Evolutionary conservation across 2,329 filamentous ascomycete species (phyloP), one percentile per base, ranked within the genome.

Genomic region (Plenodomus lindquistii): DNA sequence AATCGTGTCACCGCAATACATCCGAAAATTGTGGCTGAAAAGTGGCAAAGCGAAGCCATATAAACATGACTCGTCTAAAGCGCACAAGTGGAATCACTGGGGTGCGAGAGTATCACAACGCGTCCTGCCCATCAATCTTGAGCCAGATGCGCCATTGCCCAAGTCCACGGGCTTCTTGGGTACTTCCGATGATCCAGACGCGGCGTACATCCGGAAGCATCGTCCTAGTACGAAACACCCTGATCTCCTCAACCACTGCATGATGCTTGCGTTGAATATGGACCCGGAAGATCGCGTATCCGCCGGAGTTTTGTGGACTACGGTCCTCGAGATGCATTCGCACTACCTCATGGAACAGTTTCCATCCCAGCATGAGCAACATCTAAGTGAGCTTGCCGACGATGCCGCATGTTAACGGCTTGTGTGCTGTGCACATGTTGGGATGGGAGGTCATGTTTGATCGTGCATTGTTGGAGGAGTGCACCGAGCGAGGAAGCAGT

Each of bases 171-270:
- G 46, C 13, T 18, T 35, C 2, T 15, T 24, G 22, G 27, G 27
- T 31, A 11, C 11, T 31, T 24, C 22, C 22, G 22, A 19, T 16
- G 46, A 50, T 16, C 20, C 36, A 11, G 40, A 46, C 3, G 46
- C 29, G 15, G 13, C 21, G 2, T 29, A 29, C 10, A 3, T 31
- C 2, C 46, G 53, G 5, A 43, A 45, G 27, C 35, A 9, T 13
- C 46, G 55, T 15, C 54, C 54, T 4, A 56, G 51, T 6, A 55
- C 56, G 1, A 53, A 40, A 18, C 60, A 60, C 42, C 55, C 48
- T 2, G 42, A 60, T 29, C 35, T n/a, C 5, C 42, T 62, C 13
- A 61, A 62, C 29, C n/a, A 42, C 16, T 55, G 49, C 24, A 44
- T 62, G 48, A 51, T 54, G 46, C 34, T 45, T 22, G 52, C 55